Evolutionary conservation across 2,329 filamentous ascomycete genomes (phyloP).

Genomic region (Penicillium digitatum): DNA sequence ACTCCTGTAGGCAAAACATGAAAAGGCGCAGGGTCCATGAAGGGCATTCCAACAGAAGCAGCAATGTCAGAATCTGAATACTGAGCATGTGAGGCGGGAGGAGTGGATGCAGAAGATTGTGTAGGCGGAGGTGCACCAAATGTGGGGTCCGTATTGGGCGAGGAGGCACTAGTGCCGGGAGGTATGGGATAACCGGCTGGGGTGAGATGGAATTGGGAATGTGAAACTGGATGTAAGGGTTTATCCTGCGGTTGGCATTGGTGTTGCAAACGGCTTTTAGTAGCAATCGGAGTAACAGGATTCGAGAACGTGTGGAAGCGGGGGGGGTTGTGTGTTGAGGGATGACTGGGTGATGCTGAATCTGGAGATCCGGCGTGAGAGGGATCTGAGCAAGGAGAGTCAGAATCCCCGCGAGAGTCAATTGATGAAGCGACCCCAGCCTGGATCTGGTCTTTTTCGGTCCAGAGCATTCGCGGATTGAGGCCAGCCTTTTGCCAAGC

Average conservation of each 20-base stretch:
- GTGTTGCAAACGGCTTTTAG: constrained; percentile 24
- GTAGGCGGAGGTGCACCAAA: not conserved
- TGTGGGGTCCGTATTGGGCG: constrained; percentile 11
- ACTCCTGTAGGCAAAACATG: constrained; percentile 15
- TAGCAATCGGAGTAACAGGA: constrained; percentile 11
- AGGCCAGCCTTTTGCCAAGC: constrained; percentile 49
- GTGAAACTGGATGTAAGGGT: constrained; percentile 8
- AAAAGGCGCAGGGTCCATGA: constrained; percentile 23
- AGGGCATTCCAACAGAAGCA: constrained; percentile 14
- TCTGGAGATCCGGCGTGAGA: constrained; percentile 10
- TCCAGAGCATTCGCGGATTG: constrained; percentile 46
- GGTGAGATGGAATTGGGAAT: constrained; percentile 14
- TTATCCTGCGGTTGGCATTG: constrained; percentile 19
- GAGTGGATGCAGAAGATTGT: not conserved
- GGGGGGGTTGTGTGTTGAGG: constrained; percentile 15
- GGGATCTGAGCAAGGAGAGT: constrained; percentile 10
- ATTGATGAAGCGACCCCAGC: constrained; percentile 30
- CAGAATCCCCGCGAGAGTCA: constrained; percentile 9
- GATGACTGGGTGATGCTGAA: not conserved
- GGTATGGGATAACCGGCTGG: constrained; percentile 6
- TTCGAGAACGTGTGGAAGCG: constrained; percentile 29
- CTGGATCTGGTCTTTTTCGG: constrained; percentile 44
- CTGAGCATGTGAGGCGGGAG: constrained; percentile 6
- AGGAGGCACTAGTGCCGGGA: constrained; percentile 6
- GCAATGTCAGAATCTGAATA: not conserved